Evolutionary conservation across 2,329 filamentous ascomycete genomes (phyloP), one percentile per base, ranked within the genome.

Genomic region (Tolypocladium nubicola): DNA sequence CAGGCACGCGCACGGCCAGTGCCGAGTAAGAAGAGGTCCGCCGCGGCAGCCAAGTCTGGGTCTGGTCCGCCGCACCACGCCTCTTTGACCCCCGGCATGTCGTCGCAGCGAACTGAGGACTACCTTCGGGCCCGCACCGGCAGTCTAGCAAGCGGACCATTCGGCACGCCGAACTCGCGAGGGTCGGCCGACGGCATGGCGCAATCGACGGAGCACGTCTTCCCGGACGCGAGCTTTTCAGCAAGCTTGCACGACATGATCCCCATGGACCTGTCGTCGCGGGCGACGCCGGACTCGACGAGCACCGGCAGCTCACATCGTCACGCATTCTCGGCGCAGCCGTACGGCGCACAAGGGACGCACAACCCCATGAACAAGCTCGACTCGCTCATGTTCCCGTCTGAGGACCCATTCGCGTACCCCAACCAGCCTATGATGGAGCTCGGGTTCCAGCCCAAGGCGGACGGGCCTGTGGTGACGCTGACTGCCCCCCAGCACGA

Each of bases 361-460:
- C 58, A 71, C 52, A 81, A 75, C 63, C 73, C 75, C 5, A 75
- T 91, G 19, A 82, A 87, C 61, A 88, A 89, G 67, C 79, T 92
- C 8, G 86, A 86, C 58, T 83, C 85, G 4, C 83, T 92, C 73
- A 91, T 93, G 86, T 93, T 93, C 65, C 86, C 88, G 1, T 87
- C 87, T 0, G 80, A 83, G 39, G 88, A 93, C 64, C 88, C 89
- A 0, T 87, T 93, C 61, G 87, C 86, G 0, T 94, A 93, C 65
- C 88, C 88, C 0, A 90, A 87, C 65, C 87, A 90, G 62, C 85
- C 87, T 0, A 83, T 87, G 75, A 85, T 87, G 74, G 77, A 83
- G 63, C 75, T 82, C 45, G 77, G 77, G 11, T 75, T 70, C 63
- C 71, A 71, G 33, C 62, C 66, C 35, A 71, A 70, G 60, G 64